phyloP scores from a whole-genome alignment of 306 rosid species.

The Quercus suber region DNA sequence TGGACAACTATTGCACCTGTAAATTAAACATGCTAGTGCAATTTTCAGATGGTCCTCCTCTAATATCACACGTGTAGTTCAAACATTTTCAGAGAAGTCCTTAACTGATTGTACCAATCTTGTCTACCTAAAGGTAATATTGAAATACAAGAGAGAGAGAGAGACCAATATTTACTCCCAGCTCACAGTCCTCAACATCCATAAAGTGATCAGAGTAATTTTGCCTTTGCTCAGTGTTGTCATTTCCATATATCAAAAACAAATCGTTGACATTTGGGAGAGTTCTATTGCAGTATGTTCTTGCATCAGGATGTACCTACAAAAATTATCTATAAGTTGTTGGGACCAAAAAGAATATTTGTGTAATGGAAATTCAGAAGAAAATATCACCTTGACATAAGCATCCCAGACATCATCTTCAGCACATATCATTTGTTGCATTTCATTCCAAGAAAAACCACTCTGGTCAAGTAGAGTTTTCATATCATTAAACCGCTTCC shows the following conservation, averaged over 20 bases:
- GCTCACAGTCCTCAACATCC: too few relatives aligned
- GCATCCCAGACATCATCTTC: slow-evolving; percentile 48
- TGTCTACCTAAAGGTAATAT: not conserved
- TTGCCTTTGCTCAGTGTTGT: not conserved
- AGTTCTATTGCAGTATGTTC: slow-evolving; percentile 40
- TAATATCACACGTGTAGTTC: too few relatives aligned
- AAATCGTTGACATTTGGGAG: slow-evolving; percentile 57
- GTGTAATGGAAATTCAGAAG: not conserved
- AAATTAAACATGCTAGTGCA: too few relatives aligned
- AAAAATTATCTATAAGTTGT: slow-evolving; percentile 25
- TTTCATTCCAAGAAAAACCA: slow-evolving; percentile 62
- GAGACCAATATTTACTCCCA: slow-evolving; percentile 26
- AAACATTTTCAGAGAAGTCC: too few relatives aligned
- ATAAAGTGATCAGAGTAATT: too few relatives aligned
- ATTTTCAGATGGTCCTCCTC: too few relatives aligned
- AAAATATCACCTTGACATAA: slow-evolving; percentile 41
- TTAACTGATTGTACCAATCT: not conserved
- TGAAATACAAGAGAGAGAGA: not conserved
- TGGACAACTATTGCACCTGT: too few relatives aligned
- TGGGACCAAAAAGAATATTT: not conserved
- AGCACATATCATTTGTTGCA: slow-evolving; percentile 43
- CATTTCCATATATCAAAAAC: slow-evolving; percentile 48
- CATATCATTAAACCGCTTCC: slow-evolving; percentile 50
- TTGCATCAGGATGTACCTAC: slow-evolving; percentile 40
- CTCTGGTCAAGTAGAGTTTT: slow-evolving; percentile 40